phyloP scores from a whole-genome alignment of 2,329 filamentous ascomycete genomes.

The Colletotrichum navitas region DNA sequence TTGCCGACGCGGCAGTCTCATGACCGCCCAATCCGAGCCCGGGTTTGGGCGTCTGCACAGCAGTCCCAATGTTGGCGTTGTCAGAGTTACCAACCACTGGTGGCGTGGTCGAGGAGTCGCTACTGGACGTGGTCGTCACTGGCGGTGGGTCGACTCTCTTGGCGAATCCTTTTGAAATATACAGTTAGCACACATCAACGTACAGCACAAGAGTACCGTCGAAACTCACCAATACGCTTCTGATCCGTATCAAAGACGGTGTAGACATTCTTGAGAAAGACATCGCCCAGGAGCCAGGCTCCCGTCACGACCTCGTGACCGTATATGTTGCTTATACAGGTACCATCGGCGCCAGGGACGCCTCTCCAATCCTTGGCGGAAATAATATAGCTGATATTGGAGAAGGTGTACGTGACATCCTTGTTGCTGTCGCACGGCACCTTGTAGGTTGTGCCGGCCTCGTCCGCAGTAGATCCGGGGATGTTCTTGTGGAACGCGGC shows the following conservation, averaged over 20 bases:
- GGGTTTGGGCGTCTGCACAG: conserved; percentile 36
- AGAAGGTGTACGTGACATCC: conserved; percentile 75
- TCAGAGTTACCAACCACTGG: conserved; percentile 31
- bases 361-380: conserved; percentile 79
- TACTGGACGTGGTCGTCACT: conserved; percentile 37
- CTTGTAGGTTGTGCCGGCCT: conserved; percentile 70
- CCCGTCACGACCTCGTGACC: conserved; percentile 75
- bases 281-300: conserved; percentile 85
- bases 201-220: too few species aligned
- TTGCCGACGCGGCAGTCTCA: conserved; percentile 49
- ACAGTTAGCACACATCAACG: conserved; percentile 22
- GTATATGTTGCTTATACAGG: conserved; percentile 80
- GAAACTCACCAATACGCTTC: conserved; percentile 68
- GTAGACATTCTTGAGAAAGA: conserved; percentile 92
- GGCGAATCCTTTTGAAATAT: conserved; percentile 53
- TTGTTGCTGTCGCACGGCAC: conserved; percentile 79
- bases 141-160: conserved; percentile 47
- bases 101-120: conserved; percentile 13
- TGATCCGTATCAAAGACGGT: conserved; percentile 84
- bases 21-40: conserved; percentile 54
- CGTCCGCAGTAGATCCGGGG: conserved; percentile 68
- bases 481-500: conserved; percentile 74
- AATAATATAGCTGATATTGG: conserved; percentile 74
- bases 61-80: conserved; percentile 19
- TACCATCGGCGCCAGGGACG: conserved; percentile 56